Evolutionary conservation across 163 green algal species (phyloP), one percentile per base, ranked within the genome.

Genomic region (Chlamydomonas reinhardtii): DNA sequence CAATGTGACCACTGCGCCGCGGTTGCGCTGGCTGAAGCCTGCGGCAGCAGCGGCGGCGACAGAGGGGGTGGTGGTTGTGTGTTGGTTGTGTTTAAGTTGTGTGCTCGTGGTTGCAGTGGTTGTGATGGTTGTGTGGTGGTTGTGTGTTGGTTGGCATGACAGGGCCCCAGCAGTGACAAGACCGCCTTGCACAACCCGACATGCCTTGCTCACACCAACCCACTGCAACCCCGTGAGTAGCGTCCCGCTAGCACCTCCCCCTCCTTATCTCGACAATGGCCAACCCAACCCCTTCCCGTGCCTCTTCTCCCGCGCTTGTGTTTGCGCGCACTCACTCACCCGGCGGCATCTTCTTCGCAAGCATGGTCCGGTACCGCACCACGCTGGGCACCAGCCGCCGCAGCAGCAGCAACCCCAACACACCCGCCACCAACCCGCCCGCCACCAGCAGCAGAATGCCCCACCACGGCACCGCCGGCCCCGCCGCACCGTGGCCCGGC

Each of bases 281-380:
- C 25, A 1, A 70, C 62, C 62, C 62, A 70, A 70, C 2, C 62
- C 14, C 62, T n/a, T n/a, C n/a, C n/a, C n/a, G n/a, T n/a, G n/a
- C n/a, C n/a, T n/a, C n/a, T n/a, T n/a, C n/a, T 12, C 27, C 11
- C 27, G 27, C 70, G 15, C 35, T 22, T 3, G 2, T 52, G 37
- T 29, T 14, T 20, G 27, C 20, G 35, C 35, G n/a, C n/a, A n/a
- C n/a, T n/a, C 37, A 31, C 35, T 27, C 39, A 73, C 86, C 83
- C 16, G 88, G 88, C 54, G 88, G 76, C 80, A 79, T 86, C 17
- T 66, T 54, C 48, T 89, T 86, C 19, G 70, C 79, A 54, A 65
- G 68, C 17, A 34, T 32, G 6, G 52, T 74, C 27, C 72, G 65
- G 19, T 84, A 78, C 25, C 84, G 29, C 22, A 74, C 80, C 52